Evolutionary conservation across 768 basidiomycete genomes (phyloP).

Genomic region (Boletus tylopilopsis): DNA sequence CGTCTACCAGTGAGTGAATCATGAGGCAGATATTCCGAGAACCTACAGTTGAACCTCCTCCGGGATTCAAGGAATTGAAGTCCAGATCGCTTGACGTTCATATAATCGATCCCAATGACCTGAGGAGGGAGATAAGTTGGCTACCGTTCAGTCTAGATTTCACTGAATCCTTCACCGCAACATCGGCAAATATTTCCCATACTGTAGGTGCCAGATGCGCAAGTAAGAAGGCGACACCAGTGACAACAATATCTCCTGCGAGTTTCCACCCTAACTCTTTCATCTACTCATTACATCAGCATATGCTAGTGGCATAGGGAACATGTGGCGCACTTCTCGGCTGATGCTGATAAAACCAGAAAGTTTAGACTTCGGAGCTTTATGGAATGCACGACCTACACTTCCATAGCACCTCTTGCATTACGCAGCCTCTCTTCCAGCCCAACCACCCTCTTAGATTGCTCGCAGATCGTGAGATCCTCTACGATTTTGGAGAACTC

Average conservation of each 20-base stretch:
- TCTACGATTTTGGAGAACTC: constrained; percentile 15
- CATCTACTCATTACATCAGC: constrained; percentile 11
- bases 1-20: neutral
- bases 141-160: neutral
- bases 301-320: neutral
- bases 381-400: constrained; percentile 1
- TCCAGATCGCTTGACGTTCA: constrained; percentile 3
- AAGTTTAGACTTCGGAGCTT: neutral
- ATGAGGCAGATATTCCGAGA: neutral
- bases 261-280: constrained; percentile 19
- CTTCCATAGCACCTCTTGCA: constrained; percentile 14
- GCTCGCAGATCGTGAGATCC: neutral
- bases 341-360: constrained; percentile 9
- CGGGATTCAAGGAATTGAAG: constrained; percentile 4
- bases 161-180: neutral
- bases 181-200: constrained; percentile 7
- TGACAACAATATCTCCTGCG: constrained; percentile 8
- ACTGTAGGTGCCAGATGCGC: constrained; percentile 8
- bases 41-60: constrained; percentile 9
- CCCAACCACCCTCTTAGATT: constrained; percentile 2
- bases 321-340: constrained; percentile 9
- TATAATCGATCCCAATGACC: constrained; percentile 5
- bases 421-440: neutral
- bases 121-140: neutral
- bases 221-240: constrained; percentile 15